Evolutionary conservation across 2,329 filamentous ascomycete genomes (phyloP), one percentile per base, ranked within the genome.

Genomic region (Fusarium tanahbumbuense): DNA sequence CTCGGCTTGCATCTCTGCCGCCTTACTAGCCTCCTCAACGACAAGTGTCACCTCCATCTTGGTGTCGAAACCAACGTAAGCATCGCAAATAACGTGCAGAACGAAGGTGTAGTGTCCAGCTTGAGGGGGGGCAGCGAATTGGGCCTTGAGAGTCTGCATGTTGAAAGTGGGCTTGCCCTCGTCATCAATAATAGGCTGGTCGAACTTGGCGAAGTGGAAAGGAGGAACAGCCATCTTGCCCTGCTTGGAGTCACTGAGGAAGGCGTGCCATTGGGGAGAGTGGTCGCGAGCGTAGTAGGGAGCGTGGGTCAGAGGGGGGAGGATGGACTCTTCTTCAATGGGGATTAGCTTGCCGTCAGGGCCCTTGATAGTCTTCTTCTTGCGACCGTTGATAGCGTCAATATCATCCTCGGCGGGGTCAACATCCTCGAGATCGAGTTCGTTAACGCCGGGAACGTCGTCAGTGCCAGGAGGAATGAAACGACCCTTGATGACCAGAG

Each of bases 171-270:
- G 95, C 78, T 92, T 92, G 74, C 92, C 93, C 67, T 90, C 87
- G 42, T 89, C 89, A 73, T 92, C 90, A 70, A 96, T 92, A 32
- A 98, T 90, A 30, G 93, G 92, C 83, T 94, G 92, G 80, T 98
- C 94, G 78, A 99, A 98, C 47, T 91, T 91, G 44, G 91, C 90
- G 81, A 99, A 98, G n/a, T 92, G 93, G 80, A 97, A 98, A 0
- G 97, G 96, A 4, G 95, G 95, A 4, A 99, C 96, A 20, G 95
- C 94, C 82, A 99, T 95, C 82, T 97, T 97, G 77, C 93, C 94
- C 78, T 97, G 92, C 82, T 97, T 97, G 75, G 90, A 92, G 79
- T 99, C 96, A 63, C 93, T 93, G 55, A 99, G 88, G 86, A 99
- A 98, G 48, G 97, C 89, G 76, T 97, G 91, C 95, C 95, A 99